phyloP scores from a whole-genome alignment of 2,329 filamentous ascomycete genomes.

The Cladobotryum mycophilum region DNA sequence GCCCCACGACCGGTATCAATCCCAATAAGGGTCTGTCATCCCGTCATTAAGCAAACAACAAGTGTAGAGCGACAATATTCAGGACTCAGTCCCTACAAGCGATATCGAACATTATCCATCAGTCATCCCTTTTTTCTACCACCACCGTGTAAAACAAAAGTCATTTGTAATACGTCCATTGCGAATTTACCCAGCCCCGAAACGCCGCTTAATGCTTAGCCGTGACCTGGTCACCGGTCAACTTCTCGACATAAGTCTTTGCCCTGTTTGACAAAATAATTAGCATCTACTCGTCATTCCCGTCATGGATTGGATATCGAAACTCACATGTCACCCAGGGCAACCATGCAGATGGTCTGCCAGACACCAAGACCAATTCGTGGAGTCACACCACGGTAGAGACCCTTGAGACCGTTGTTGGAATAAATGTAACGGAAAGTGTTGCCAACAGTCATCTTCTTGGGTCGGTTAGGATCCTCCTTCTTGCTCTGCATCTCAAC shows the following conservation, averaged over 20 bases:
- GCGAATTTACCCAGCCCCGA: slow-evolving; percentile 9
- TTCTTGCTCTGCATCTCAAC: slow-evolving; percentile 99
- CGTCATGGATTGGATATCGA: not conserved
- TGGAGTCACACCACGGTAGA: slow-evolving; percentile 93
- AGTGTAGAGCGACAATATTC: not conserved
- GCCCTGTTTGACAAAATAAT: slow-evolving; percentile 40
- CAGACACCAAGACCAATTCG: slow-evolving; percentile 93
- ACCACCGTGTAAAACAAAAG: slow-evolving; percentile 3
- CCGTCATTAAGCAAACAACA: not conserved
- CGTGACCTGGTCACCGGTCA: slow-evolving; percentile 58
- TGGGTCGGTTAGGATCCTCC: slow-evolving; percentile 92
- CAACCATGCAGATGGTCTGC: slow-evolving; percentile 99
- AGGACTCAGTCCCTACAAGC: not conserved
- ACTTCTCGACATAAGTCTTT: slow-evolving; percentile 60
- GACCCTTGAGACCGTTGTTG: slow-evolving; percentile 79
- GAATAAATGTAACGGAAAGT: slow-evolving; percentile 82
- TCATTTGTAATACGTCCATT: slow-evolving; percentile 7
- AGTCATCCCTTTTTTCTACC: not conserved
- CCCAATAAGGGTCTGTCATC: not conserved
- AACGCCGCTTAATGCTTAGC: slow-evolving; percentile 58
- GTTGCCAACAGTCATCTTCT: slow-evolving; percentile 97
- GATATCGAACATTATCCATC: not conserved
- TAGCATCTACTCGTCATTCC: slow-evolving; percentile 17
- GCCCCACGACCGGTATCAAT: not conserved
- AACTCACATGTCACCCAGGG: slow-evolving; percentile 91